These are phyloP conservation scores for Syncephalis plumigaleata DNA, from an alignment of 371 early-diverging fungal genomes.

Conservation along the genomic window DNA sequence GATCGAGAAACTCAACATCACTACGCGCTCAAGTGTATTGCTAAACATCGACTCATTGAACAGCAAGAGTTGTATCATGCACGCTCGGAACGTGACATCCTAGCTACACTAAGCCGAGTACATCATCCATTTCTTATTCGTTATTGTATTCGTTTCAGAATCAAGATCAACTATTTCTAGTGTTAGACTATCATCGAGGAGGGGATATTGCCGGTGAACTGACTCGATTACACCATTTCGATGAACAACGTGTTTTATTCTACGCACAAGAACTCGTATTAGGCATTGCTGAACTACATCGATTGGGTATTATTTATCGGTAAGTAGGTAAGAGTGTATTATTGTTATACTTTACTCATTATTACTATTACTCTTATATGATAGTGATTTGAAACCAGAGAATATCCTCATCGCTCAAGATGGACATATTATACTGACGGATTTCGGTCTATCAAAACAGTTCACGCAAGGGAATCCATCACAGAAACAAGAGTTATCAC, in stretches of 20 bases:
- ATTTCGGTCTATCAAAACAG: conserved; percentile 72
- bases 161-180: conserved; percentile 46
- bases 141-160: conserved; percentile 57
- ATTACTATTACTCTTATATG: neutral
- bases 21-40: conserved; percentile 53
- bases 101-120: conserved; percentile 30
- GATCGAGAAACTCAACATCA: conserved; percentile 24
- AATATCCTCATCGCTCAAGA: conserved; percentile 54
- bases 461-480: conserved; percentile 12
- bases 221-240: conserved; percentile 39
- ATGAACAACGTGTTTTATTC: conserved; percentile 48
- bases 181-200: conserved; percentile 62
- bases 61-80: conserved; percentile 41
- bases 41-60: conserved; percentile 39
- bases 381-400: conserved; percentile 65
- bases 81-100: conserved; percentile 48
- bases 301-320: conserved; percentile 70
- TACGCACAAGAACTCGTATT: conserved; percentile 80
- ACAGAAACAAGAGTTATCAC: too few relatives aligned
- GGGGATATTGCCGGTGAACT: conserved; percentile 83
- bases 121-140: conserved; percentile 50
- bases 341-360: neutral
- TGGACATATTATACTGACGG: conserved; percentile 77
- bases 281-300: conserved; percentile 71
- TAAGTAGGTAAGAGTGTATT: conserved; percentile 7